A percentile compares a stretch with the other conserved stretches of the same genome.
These are phyloP conservation scores for Neofusicoccum umdonicola DNA, from an alignment of 2,329 filamentous ascomycete genomes.

Conservation along the genomic window DNA sequence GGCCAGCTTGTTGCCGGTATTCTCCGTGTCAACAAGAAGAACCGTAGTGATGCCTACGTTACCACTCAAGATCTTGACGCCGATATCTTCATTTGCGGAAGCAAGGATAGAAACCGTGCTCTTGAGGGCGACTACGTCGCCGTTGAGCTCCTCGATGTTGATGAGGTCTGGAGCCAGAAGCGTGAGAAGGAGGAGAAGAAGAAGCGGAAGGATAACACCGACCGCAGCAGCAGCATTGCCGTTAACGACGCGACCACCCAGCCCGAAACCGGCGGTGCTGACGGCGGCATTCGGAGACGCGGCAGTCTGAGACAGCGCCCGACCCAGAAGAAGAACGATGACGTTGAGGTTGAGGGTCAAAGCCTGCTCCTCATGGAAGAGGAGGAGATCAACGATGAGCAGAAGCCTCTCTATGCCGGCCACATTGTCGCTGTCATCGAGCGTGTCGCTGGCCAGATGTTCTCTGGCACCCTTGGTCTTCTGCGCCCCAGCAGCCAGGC, in stretches of 20 bases:
- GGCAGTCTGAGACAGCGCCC: constrained; percentile 94
- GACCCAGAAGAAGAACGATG: constrained; percentile 99
- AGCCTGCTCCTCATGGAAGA: constrained; percentile 95
- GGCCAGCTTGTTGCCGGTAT: constrained; percentile 95
- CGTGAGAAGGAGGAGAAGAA: constrained; percentile 99
- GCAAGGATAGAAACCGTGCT: constrained; percentile 96
- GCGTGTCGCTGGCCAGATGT: constrained; percentile 97
- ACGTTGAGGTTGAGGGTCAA: constrained; percentile 97
- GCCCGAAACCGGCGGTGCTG: constrained; percentile 61
- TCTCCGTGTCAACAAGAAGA: constrained; percentile 99
- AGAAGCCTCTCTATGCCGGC: constrained; percentile 94
- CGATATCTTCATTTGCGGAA: constrained; percentile 99
- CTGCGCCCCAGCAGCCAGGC: constrained; percentile 96
- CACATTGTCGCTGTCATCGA: constrained; percentile 97
- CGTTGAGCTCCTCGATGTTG: constrained; percentile 92
- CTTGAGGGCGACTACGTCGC: constrained; percentile 95
- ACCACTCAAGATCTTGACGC: constrained; percentile 92
- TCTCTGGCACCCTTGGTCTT: constrained; percentile 91
- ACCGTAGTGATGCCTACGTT: constrained; percentile 96
- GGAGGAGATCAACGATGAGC: constrained; percentile 97
- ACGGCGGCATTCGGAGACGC: constrained; percentile 85
- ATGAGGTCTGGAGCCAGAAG: constrained; percentile 98
- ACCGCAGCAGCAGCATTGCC: constrained; percentile 73
- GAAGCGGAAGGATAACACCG: constrained; percentile 98
- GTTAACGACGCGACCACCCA: constrained; percentile 60